Evolutionary conservation across 1,139 yeast genomes (phyloP).

Genomic region (Chernovozyma sophiae-reginae): DNA sequence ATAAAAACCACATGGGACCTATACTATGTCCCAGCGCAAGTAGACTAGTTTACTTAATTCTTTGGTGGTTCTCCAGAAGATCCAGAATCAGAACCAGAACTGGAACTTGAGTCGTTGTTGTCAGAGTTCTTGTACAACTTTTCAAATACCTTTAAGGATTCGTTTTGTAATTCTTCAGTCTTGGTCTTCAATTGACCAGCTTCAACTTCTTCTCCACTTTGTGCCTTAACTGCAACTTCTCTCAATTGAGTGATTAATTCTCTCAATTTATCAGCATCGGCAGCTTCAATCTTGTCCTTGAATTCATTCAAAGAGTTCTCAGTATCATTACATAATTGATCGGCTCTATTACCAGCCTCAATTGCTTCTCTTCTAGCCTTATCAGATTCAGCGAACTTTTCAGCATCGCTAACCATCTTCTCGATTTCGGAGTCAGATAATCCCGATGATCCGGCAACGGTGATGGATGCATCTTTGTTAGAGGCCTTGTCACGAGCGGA

Average conservation of each 20-base stretch:
- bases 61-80: slow-evolving; percentile 31
- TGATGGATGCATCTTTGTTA: slow-evolving; percentile 96
- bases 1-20: slow-evolving; percentile 2
- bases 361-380: slow-evolving; percentile 92
- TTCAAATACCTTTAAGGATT: slow-evolving; percentile 91
- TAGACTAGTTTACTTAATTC: too few relatives aligned
- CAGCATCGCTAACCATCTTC: slow-evolving; percentile 98
- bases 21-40: too few relatives aligned
- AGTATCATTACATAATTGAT: slow-evolving; percentile 93
- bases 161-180: slow-evolving; percentile 91
- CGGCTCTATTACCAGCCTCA: slow-evolving; percentile 96
- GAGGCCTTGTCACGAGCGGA: slow-evolving; percentile 98
- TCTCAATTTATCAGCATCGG: slow-evolving; percentile 82
- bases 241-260: slow-evolving; percentile 74
- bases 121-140: slow-evolving; percentile 83
- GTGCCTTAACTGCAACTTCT: slow-evolving; percentile 90
- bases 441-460: slow-evolving; percentile 98
- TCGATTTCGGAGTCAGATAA: slow-evolving; percentile 94
- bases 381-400: slow-evolving; percentile 95
- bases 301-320: slow-evolving; percentile 92
- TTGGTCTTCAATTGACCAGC: slow-evolving; percentile 83
- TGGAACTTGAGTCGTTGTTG: slow-evolving; percentile 25
- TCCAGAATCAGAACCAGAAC: too few relatives aligned
- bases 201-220: slow-evolving; percentile 85
- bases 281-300: slow-evolving; percentile 87